Percentiles rank a stretch among this genome's conserved stretches.
Conservation (phyloP, 2,329 filamentous ascomycete genomes). For the Colletotrichum phormii region DNA sequence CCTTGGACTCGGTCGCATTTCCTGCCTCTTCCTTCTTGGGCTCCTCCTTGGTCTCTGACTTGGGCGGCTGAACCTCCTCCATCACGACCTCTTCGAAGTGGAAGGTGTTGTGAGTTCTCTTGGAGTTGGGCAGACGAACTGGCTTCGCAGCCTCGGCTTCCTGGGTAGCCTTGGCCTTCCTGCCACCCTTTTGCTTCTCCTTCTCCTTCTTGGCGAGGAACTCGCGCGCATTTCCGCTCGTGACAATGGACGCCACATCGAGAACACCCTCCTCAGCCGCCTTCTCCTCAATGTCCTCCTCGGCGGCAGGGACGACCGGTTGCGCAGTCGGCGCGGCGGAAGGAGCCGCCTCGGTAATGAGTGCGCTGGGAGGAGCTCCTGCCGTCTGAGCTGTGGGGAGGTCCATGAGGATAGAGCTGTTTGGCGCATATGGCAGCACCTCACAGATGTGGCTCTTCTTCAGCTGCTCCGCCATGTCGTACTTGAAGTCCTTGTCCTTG, state of each 20-base stretch:
- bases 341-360: conserved; percentile 50
- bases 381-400: conserved; percentile 52
- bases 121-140: conserved; percentile 76
- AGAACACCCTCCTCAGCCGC: conserved; percentile 73
- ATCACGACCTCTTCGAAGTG: conserved; percentile 77
- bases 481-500: conserved; percentile 66
- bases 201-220: conserved; percentile 86
- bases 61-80: conserved; percentile 59
- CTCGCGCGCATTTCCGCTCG: conserved; percentile 83
- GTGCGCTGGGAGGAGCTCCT: conserved; percentile 38
- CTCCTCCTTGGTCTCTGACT: conserved; percentile 36
- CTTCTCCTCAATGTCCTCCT: conserved; percentile 52
- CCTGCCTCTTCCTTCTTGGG: conserved; percentile 18
- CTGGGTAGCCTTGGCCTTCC: conserved; percentile 65
- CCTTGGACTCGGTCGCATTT: conserved; percentile 27
- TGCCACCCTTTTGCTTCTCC: conserved; percentile 73
- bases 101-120: conserved; percentile 76
- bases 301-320: conserved; percentile 36
- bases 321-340: conserved; percentile 46
- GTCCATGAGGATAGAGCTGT: conserved; percentile 59
- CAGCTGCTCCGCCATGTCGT: conserved; percentile 77
- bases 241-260: conserved; percentile 87
- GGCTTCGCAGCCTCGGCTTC: conserved; percentile 68
- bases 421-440: conserved; percentile 68
- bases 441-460: conserved; percentile 76